Base-by-base conservation (phyloP, 441 rosid genomes). In the Euphorbia celastroides region DNA sequence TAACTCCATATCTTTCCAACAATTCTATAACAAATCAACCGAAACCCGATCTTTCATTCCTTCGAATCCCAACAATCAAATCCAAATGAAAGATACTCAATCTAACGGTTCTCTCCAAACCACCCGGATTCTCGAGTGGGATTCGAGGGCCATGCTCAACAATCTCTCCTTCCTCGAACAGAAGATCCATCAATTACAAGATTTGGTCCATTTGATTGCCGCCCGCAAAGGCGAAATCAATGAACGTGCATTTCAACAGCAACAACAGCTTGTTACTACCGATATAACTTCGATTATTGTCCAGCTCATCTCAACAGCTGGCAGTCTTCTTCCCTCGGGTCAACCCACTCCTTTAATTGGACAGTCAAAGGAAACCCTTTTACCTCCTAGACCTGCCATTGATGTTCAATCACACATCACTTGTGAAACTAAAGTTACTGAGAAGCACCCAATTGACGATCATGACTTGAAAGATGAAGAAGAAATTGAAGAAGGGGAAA, bases 281-380 rank as follows among this genome's bases (percentile, higher is more conserved):
- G 96, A 90, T 80, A 86, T 93, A 60, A 90, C 96, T 77, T 93
- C 97, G 0, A 86, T 90, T 57, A 90, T 93, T 28, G 89, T 90
- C 66, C 98, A 93, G 78, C 72, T 93, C 76, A 93, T 90, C 75
- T 90, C 98, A 22, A 82, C 97, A 44, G 95, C 97, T 1, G 98
- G 97, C 59, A 88, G 87, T 77, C 96, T 93, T 75, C 91, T 93
- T 62, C 98, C 12, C 12, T 13, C 42, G 11, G 12, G 42, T 36
- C 42, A 36, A 36, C 42, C 42, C 7, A 3, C 38, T 72, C 81
- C 75, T 67, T 78, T 72, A 55, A 54, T 70, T 56, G 88, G 84
- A 56, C 97, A 84, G 72, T 72, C 81, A 60, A 83, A 87, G 60
- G 88, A 83, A 64, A 66, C 77, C 67, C 69, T 78, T 62, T 82